Evolutionary conservation across 2,329 filamentous ascomycete genomes (phyloP).

Genomic region (Botryotinia convoluta): DNA sequence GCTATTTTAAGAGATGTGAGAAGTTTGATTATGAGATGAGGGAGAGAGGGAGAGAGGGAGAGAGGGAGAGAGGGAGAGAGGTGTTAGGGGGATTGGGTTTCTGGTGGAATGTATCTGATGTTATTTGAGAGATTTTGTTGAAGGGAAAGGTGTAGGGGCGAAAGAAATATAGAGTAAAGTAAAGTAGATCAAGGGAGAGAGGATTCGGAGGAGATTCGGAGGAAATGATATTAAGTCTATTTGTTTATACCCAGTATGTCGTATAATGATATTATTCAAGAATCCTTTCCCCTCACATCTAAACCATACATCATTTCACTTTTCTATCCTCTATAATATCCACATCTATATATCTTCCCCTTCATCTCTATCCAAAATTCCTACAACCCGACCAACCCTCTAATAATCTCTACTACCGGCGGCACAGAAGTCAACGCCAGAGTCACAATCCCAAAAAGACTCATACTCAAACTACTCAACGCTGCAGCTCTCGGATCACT

Average conservation of each 20-base stretch:
- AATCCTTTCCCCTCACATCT: neutral
- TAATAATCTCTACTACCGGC: conserved; percentile 48
- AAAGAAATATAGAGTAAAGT: neutral
- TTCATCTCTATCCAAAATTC: neutral
- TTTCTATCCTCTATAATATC: neutral
- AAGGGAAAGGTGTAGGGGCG: neutral
- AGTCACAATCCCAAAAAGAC: conserved; percentile 57
- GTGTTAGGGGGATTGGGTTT: neutral
- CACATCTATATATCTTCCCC: neutral
- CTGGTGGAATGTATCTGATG: neutral
- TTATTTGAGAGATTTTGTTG: neutral
- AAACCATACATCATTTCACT: neutral
- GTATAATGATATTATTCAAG: neutral
- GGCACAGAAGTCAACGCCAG: conserved; percentile 58
- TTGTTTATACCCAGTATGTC: neutral
- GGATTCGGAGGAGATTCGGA: neutral
- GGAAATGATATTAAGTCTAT: neutral
- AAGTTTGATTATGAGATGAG: neutral
- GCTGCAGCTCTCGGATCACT: conserved; percentile 59
- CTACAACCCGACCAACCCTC: conserved; percentile 46
- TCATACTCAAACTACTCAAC: conserved; percentile 59
- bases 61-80: too few species aligned
- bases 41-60: too few species aligned
- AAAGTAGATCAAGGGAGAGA: neutral
- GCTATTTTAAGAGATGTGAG: too few species aligned